Conservation (phyloP, 176 grass and related monocot genomes). For the Triticum urartu region DNA sequence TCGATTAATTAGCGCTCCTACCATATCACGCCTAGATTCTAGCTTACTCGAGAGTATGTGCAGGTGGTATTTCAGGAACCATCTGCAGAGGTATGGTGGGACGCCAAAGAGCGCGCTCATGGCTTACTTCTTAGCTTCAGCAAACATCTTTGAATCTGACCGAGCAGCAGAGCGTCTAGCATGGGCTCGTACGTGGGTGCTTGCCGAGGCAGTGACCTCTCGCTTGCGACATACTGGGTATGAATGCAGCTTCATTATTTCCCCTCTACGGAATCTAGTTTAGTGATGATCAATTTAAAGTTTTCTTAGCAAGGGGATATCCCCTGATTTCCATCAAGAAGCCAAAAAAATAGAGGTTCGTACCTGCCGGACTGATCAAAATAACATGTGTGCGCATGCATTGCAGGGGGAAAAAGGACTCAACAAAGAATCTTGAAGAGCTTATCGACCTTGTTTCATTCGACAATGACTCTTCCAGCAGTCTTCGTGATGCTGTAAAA, state of each 20-base stretch:
- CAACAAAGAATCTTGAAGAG: not conserved
- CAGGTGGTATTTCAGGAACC: slow-evolving; percentile 52
- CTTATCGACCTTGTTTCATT: not conserved
- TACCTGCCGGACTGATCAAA: too few relatives aligned
- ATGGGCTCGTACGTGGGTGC: slow-evolving; percentile 37
- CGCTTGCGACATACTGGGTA: not conserved
- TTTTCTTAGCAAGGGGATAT: too few relatives aligned
- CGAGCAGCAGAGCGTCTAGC: slow-evolving; percentile 31
- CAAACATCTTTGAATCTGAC: slow-evolving; percentile 52
- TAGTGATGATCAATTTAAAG: not conserved
- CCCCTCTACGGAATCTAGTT: not conserved
- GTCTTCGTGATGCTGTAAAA: slow-evolving; percentile 15
- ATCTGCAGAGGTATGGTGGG: not conserved
- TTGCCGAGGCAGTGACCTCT: slow-evolving; percentile 12
- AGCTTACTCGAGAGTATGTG: not conserved
- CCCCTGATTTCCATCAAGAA: too few relatives aligned
- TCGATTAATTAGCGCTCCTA: not conserved
- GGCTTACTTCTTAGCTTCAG: slow-evolving; percentile 52
- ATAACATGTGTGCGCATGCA: not conserved
- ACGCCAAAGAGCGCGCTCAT: not conserved
- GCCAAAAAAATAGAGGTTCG: too few relatives aligned
- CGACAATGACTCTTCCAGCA: not conserved
- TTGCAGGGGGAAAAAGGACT: not conserved
- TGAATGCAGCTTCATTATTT: not conserved
- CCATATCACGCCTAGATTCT: too few relatives aligned